phyloP scores from a whole-genome alignment of 129 eudicot genomes.

The Logfia minima region DNA sequence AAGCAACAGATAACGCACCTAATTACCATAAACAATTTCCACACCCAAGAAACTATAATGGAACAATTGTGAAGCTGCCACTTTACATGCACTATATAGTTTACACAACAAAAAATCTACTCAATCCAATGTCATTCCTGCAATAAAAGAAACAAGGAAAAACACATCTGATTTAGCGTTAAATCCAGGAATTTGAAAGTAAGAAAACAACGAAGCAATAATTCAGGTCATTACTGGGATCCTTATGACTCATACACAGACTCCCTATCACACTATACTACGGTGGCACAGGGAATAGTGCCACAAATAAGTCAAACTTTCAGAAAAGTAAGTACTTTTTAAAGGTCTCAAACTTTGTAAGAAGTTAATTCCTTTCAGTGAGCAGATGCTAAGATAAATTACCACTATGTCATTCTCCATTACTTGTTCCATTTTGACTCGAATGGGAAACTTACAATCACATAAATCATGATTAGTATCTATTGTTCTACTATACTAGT shows the following conservation, averaged over 20 bases:
- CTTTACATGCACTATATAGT: conserved; percentile 13
- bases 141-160: conserved; percentile 5
- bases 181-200: neutral
- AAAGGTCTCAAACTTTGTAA: neutral
- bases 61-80: conserved; percentile 17
- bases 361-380: neutral
- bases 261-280: neutral
- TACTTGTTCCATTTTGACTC: neutral
- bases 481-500: neutral
- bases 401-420: too few relatives aligned
- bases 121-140: conserved; percentile 23
- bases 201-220: neutral
- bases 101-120: conserved; percentile 22
- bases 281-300: neutral
- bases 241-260: too few relatives aligned
- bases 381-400: too few relatives aligned
- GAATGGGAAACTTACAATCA: neutral
- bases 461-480: neutral
- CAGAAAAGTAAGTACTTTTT: neutral
- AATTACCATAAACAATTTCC: conserved; percentile 3
- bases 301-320: too few relatives aligned
- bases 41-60: conserved; percentile 5
- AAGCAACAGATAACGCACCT: conserved; percentile 13
- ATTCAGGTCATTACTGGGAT: too few relatives aligned
- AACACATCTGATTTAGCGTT: neutral